These are phyloP conservation scores for Nothophoma quercina DNA, from an alignment of 2,329 filamentous ascomycete genomes.

Conservation along the genomic window DNA sequence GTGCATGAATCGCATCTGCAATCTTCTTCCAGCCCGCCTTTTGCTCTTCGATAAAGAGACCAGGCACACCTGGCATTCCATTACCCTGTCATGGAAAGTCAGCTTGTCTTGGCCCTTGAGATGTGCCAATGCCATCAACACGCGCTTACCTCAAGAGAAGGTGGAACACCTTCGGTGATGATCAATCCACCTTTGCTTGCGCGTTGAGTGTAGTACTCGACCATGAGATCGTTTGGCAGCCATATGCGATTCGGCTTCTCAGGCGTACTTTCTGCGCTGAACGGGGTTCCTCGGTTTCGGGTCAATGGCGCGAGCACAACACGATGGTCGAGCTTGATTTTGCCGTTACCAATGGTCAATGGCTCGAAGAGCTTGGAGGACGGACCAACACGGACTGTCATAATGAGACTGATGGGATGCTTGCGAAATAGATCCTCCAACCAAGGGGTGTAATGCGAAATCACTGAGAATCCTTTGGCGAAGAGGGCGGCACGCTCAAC, in stretches of 20 bases:
- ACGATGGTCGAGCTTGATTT: conserved; percentile 42
- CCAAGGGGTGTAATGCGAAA: background rate
- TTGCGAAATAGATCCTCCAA: background rate
- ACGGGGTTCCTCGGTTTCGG: conserved; percentile 54
- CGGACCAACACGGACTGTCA: conserved; percentile 10
- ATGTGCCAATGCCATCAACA: background rate
- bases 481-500: background rate
- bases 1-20: conserved; percentile 57
- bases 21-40: conserved; percentile 58
- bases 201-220: conserved; percentile 62
- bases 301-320: conserved; percentile 47
- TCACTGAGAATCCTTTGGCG: background rate
- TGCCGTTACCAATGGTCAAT: conserved; percentile 43
- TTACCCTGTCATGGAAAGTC: conserved; percentile 38
- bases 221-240: conserved; percentile 51
- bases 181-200: conserved; percentile 62
- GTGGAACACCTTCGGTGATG: conserved; percentile 64
- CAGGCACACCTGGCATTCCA: conserved; percentile 37
- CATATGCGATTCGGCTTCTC: conserved; percentile 59
- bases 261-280: conserved; percentile 48
- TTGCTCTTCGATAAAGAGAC: conserved; percentile 46
- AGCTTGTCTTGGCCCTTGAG: background rate
- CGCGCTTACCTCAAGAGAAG: conserved; percentile 51
- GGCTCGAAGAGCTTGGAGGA: conserved; percentile 47
- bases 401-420: background rate